Base-by-base conservation (phyloP, 1,139 yeast genomes). In the Zhuliangozyma blackwelliae region DNA sequence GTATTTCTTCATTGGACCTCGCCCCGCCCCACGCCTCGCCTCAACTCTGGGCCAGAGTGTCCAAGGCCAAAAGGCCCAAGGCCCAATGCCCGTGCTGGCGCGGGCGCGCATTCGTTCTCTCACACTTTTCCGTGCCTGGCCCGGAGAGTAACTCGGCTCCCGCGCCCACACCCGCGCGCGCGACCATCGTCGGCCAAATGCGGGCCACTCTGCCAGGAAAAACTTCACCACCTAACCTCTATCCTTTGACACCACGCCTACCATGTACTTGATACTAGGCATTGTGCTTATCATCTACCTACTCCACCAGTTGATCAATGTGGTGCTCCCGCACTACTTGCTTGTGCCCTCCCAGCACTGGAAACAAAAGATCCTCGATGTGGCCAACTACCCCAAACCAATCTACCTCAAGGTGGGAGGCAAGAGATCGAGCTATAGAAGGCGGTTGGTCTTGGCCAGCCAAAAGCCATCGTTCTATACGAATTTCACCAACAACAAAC, bases 371-470 rank as follows among this genome's bases (percentile, higher is more conserved):
- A 59, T 75, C 40, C 35, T 48, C 27, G 44, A 50, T 13, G 75
- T 70, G 3, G 39, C 68, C 30, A 49, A 61, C 19, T 49, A 61
- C 35, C 60, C 63, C 2, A 64, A 50, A 38, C 65, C 68, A 20
- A 63, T 65, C 29, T 68, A 65, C 47, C 51, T 70, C 33, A 49
- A 57, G 30, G 64, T 60, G 1, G 70, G 72, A 7, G 37, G 38
- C 33, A 75, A 75, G 47, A 44, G 66, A 28, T 68, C 78, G 3
- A 63, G 72, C 41, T 67, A 54, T 39, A 68, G 88, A 40, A 65
- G 86, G 28, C 64, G 81, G 47, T 64, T 81, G 41, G 59, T 81
- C 11, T 55, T 75, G 16, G 77, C 80, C 12, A 67, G 79, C 34
- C 44, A 40, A 1, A 60, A 63, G 35, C 82, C 84, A 5, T 62